Evolutionary conservation across 2,329 filamentous ascomycete species (phyloP).

Genomic region (Ceratocystis colombiana): DNA sequence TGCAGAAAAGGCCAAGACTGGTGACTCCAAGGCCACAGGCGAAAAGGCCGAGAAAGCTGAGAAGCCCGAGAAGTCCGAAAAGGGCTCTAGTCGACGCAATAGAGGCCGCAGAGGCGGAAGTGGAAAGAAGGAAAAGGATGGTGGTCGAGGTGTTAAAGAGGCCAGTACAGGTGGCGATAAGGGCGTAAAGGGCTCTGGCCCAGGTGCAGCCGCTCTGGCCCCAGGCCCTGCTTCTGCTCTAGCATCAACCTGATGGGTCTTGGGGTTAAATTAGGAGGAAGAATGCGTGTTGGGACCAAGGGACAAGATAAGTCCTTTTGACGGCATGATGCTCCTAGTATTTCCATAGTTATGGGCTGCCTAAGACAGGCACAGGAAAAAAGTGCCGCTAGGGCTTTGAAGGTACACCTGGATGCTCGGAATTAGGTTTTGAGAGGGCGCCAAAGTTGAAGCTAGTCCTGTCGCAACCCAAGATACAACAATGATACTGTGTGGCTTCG

Average conservation of each 20-base stretch:
- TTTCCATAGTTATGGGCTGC: background rate
- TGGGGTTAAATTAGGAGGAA: background rate
- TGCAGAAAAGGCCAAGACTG: constrained; percentile 1
- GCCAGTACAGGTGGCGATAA: constrained; percentile 26
- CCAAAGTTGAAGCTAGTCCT: background rate
- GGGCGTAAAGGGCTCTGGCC: constrained; percentile 22
- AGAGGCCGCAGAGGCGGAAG: constrained; percentile 28
- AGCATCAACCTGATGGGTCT: background rate
- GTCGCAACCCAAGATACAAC: background rate
- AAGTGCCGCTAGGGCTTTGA: background rate
- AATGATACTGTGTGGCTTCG: background rate
- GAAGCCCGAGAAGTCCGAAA: constrained; percentile 27
- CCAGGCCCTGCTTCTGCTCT: background rate
- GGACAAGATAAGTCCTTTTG: background rate
- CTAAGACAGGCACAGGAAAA: background rate
- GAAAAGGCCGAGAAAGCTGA: constrained; percentile 28
- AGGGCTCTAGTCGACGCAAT: constrained; percentile 29
- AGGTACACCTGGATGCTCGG: background rate
- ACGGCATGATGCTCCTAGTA: background rate
- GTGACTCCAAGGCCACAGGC: constrained; percentile 21
- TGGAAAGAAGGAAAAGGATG: constrained; percentile 17
- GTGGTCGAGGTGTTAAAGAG: constrained; percentile 23
- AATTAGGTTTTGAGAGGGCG: background rate
- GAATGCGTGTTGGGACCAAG: background rate
- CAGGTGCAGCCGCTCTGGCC: background rate